Percentiles rank a stretch among this genome's conserved stretches.
phyloP scores from a whole-genome alignment of 495 filamentous ascomycete genomes.

The Penicillium bovifimosum region DNA sequence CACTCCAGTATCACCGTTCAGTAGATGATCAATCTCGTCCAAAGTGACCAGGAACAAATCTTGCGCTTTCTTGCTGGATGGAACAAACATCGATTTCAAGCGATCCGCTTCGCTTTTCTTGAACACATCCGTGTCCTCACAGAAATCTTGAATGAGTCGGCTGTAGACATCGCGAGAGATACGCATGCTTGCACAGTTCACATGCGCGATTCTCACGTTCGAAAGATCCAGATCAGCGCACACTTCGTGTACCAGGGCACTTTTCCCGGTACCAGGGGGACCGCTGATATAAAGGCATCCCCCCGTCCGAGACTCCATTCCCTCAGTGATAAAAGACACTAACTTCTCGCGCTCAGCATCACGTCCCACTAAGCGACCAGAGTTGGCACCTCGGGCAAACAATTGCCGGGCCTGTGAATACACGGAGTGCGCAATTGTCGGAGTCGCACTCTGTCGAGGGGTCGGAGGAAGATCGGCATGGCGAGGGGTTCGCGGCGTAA shows the following conservation, averaged over 20 bases:
- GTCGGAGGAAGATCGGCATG: constrained; percentile 46
- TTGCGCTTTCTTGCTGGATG: constrained; percentile 49
- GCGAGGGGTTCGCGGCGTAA: constrained; percentile 58
- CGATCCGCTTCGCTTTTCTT: constrained; percentile 49
- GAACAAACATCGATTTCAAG: constrained; percentile 59
- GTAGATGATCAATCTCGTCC: constrained; percentile 92
- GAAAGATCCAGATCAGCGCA: constrained; percentile 50
- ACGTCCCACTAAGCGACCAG: constrained; percentile 73
- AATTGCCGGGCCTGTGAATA: constrained; percentile 84
- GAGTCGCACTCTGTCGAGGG: constrained; percentile 49
- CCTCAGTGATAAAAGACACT: constrained; percentile 59
- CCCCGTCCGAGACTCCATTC: constrained; percentile 53
- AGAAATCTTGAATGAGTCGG: constrained; percentile 63
- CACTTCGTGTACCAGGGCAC: constrained; percentile 80
- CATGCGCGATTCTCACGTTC: constrained; percentile 59
- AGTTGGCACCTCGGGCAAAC: constrained; percentile 73
- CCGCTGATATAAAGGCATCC: constrained; percentile 96
- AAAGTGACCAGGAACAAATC: constrained; percentile 70
- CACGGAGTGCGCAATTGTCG: constrained; percentile 57
- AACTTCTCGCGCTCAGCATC: constrained; percentile 74
- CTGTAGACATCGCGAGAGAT: constrained; percentile 73
- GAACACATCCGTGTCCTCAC: constrained; percentile 51
- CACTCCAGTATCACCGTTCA: constrained; percentile 77
- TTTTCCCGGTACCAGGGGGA: constrained; percentile 94
- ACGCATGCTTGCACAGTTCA: constrained; percentile 97